A percentile compares a stretch with the other conserved stretches of the same genome.
Conservation (phyloP, 2,329 filamentous ascomycete genomes). For the Pseudogymnoascus sp. region DNA sequence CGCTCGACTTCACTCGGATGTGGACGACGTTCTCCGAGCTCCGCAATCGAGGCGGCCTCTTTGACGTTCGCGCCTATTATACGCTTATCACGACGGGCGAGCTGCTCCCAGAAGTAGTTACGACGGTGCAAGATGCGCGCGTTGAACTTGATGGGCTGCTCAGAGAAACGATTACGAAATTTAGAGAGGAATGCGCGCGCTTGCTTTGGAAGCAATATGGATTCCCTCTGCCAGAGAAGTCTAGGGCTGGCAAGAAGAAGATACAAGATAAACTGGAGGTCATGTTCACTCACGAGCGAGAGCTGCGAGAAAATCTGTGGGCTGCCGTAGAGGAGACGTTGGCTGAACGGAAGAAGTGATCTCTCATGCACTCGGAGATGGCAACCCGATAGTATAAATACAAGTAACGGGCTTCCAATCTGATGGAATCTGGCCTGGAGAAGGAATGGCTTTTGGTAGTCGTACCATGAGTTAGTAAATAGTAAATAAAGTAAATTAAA, state of each 20-base stretch:
- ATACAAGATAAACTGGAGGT: constrained; percentile 48
- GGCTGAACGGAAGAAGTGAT: background rate
- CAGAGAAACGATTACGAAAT: constrained; percentile 53
- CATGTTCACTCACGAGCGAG: constrained; percentile 52
- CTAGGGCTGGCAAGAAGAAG: constrained; percentile 44
- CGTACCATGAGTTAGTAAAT: background rate
- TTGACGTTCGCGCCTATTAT: constrained; percentile 40
- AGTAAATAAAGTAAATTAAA: background rate
- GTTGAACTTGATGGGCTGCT: constrained; percentile 58
- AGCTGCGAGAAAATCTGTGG: constrained; percentile 51
- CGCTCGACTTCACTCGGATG: constrained; percentile 56
- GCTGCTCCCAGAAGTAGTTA: constrained; percentile 32
- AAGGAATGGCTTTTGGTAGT: background rate
- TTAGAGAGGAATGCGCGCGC: constrained; percentile 52
- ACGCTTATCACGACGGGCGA: constrained; percentile 35
- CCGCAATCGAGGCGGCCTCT: constrained; percentile 40
- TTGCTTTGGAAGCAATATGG: constrained; percentile 38
- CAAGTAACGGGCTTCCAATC: background rate
- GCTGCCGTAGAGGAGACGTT: constrained; percentile 48
- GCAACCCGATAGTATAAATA: background rate
- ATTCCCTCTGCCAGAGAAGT: constrained; percentile 29
- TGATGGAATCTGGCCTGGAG: background rate
- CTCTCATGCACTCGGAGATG: background rate
- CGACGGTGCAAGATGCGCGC: constrained; percentile 46
- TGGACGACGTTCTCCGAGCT: constrained; percentile 52